A percentile compares a stretch with the other conserved stretches of the same genome.
Conservation (phyloP, 306 rosid genomes). For the Ziziphus jujuba region DNA sequence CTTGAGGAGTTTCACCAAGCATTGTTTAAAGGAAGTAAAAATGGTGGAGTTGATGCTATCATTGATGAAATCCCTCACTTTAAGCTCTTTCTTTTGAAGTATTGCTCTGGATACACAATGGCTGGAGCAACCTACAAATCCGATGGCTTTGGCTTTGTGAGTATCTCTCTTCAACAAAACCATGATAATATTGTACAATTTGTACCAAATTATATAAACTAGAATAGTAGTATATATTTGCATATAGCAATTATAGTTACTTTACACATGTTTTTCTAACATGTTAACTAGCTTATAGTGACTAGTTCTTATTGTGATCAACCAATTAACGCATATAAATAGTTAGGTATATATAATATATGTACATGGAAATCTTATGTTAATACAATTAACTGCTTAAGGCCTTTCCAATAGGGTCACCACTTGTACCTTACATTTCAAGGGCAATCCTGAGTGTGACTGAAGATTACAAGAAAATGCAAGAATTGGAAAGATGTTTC, state of each 20-base stretch:
- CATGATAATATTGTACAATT: no score
- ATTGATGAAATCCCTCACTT: slow-evolving; percentile 41
- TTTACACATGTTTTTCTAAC: no score
- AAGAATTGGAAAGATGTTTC: slow-evolving; percentile 26
- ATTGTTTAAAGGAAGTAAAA: slow-evolving; percentile 30
- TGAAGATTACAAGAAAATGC: slow-evolving; percentile 24
- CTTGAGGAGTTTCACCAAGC: slow-evolving; percentile 32
- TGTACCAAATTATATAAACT: no score
- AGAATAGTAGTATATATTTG: no score
- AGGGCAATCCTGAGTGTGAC: slow-evolving; percentile 50
- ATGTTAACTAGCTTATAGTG: no score
- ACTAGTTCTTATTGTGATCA: no score
- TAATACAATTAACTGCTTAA: slow-evolving; percentile 1
- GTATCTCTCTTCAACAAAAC: slow-evolving; percentile 10
- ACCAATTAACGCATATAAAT: no score
- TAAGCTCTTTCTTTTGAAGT: slow-evolving; percentile 35
- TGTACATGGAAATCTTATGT: no score
- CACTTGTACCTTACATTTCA: slow-evolving; percentile 39
- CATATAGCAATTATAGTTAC: no score
- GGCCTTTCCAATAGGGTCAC: slow-evolving; percentile 48
- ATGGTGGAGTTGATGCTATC: slow-evolving; percentile 48
- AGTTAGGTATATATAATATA: no score
- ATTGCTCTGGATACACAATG: slow-evolving; percentile 26
- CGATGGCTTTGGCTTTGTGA: slow-evolving; percentile 51
- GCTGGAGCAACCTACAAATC: slow-evolving; percentile 50